Evolutionary conservation across 2,329 filamentous ascomycete species (phyloP).

Genomic region (Cryphonectria japonica): DNA sequence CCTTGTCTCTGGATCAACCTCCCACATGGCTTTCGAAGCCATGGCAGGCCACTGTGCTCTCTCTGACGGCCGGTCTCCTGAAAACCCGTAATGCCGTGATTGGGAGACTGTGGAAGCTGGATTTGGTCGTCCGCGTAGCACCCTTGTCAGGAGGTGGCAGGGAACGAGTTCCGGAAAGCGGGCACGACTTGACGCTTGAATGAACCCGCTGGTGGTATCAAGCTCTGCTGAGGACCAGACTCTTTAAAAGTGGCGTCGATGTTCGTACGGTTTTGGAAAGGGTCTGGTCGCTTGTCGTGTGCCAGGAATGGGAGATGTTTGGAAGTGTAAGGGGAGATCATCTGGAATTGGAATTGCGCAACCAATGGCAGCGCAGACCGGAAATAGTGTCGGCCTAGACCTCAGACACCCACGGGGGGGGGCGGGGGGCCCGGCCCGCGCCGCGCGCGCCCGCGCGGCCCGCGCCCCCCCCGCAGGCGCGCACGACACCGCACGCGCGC

Average conservation of each 20-base stretch:
- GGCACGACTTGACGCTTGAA: background rate
- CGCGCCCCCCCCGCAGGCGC: too few relatives aligned
- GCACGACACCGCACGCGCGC: too few relatives aligned
- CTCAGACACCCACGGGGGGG: slow-evolving; percentile 3
- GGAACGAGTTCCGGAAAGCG: slow-evolving; percentile 10
- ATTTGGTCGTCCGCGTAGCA: slow-evolving; percentile 24
- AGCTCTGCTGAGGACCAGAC: background rate
- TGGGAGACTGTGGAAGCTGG: slow-evolving; percentile 6
- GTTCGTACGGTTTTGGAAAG: background rate
- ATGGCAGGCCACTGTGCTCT: slow-evolving; percentile 42
- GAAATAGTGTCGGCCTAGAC: slow-evolving; percentile 13
- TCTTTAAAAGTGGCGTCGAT: background rate
- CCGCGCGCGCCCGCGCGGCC: too few relatives aligned
- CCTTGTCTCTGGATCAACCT: slow-evolving; percentile 96
- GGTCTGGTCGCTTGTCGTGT: background rate
- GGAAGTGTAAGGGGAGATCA: slow-evolving; percentile 1
- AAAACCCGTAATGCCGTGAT: background rate
- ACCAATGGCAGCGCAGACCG: slow-evolving; percentile 18
- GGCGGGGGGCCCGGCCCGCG: too few relatives aligned
- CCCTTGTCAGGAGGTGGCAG: slow-evolving; percentile 18
- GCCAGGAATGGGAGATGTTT: slow-evolving; percentile 6
- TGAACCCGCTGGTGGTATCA: background rate
- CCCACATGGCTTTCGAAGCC: slow-evolving; percentile 87
- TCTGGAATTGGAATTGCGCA: slow-evolving; percentile 12
- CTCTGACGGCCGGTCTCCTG: slow-evolving; percentile 9